phyloP scores from a whole-genome alignment of 2,329 filamentous ascomycete species.

The Parascedosporium putredinis region DNA sequence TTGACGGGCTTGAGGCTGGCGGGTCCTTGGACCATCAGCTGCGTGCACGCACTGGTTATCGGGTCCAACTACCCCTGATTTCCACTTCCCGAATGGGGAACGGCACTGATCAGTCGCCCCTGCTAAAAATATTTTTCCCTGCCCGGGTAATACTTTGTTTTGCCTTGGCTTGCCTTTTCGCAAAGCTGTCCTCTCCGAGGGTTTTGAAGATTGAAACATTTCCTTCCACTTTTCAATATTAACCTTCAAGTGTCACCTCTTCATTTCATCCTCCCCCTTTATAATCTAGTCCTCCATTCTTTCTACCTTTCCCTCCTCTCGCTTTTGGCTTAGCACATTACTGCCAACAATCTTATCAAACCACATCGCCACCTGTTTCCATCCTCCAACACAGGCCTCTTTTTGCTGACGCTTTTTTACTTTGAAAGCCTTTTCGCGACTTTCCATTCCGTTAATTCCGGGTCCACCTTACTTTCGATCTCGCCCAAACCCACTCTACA shows the following conservation, averaged over 20 bases:
- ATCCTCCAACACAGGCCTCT: background rate
- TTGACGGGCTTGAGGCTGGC: too few relatives aligned
- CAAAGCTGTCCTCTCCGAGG: too few relatives aligned
- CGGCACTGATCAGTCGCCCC: too few relatives aligned
- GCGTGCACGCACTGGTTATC: too few relatives aligned
- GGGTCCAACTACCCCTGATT: slow-evolving; percentile 2
- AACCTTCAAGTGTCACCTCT: too few relatives aligned
- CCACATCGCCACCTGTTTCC: background rate
- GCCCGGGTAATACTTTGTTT: background rate
- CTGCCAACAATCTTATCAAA: background rate
- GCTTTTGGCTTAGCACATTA: background rate
- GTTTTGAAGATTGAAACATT: too few relatives aligned
- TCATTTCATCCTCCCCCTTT: background rate
- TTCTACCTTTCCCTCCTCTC: background rate
- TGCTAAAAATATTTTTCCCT: slow-evolving; percentile 1
- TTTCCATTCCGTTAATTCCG: too few relatives aligned
- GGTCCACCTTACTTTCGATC: background rate
- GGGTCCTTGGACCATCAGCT: too few relatives aligned
- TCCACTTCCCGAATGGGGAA: background rate
- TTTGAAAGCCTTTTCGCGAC: background rate
- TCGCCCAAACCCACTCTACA: slow-evolving; percentile 7
- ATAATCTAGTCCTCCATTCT: too few relatives aligned
- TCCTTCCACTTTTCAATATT: too few relatives aligned
- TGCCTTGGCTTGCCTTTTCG: background rate
- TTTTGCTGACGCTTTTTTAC: background rate